A percentile compares a stretch with the other conserved stretches of the same genome.
These are phyloP conservation scores for Cystobasidium onofrii DNA, from an alignment of 768 basidiomycete species.

Conservation along the genomic window DNA sequence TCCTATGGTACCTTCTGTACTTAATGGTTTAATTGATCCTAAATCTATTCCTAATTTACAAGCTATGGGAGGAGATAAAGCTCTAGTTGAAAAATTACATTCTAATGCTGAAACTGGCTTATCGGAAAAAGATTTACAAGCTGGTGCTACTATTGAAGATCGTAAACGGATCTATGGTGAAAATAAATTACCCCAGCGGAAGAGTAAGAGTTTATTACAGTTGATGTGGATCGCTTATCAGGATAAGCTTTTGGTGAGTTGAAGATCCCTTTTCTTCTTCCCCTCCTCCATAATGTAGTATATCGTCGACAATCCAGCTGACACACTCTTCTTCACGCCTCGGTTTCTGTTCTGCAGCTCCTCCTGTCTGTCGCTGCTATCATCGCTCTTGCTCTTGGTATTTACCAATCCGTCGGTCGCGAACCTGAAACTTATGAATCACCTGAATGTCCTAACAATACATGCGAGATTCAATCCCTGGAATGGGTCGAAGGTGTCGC, in stretches of 20 bases:
- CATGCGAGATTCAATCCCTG: constrained; percentile 56
- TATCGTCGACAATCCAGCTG: background rate
- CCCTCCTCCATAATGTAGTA: background rate
- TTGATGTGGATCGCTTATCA: constrained; percentile 80
- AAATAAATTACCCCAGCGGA: constrained; percentile 65
- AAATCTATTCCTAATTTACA: constrained; percentile 55
- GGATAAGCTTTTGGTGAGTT: constrained; percentile 76
- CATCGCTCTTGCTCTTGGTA: constrained; percentile 81
- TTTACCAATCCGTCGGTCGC: constrained; percentile 86
- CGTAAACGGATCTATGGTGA: constrained; percentile 63
- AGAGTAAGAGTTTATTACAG: constrained; percentile 60
- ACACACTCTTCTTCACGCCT: background rate
- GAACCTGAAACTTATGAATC: constrained; percentile 48
- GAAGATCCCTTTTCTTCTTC: no score
- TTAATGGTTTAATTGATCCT: constrained; percentile 64
- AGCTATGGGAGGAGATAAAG: constrained; percentile 63
- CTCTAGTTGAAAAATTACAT: constrained; percentile 65
- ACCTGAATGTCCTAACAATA: constrained; percentile 34
- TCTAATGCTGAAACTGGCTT: constrained; percentile 52
- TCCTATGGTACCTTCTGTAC: constrained; percentile 34
- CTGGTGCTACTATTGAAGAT: constrained; percentile 47
- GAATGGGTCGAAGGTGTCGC: constrained; percentile 87
- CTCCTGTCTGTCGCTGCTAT: constrained; percentile 84
- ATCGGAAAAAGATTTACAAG: constrained; percentile 6
- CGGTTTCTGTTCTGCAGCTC: constrained; percentile 55